Evolutionary conservation across 2,329 filamentous ascomycete species (phyloP).

Genomic region (Botrytis pseudocinerea): DNA sequence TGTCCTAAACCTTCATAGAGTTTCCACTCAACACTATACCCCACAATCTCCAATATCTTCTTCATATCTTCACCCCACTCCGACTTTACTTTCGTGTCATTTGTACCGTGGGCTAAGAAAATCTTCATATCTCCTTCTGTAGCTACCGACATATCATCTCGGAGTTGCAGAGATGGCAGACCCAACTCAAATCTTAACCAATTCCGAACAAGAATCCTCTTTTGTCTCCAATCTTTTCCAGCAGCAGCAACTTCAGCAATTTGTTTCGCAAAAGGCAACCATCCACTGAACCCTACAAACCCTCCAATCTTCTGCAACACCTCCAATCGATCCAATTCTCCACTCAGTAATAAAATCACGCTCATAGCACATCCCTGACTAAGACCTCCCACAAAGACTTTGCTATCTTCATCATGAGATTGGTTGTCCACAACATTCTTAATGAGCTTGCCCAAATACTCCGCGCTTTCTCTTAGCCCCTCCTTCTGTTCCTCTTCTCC

Average conservation of each 20-base stretch:
- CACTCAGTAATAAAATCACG: conserved; percentile 29
- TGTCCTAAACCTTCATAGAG: conserved; percentile 9
- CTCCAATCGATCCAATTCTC: conserved; percentile 21
- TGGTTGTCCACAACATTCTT: conserved; percentile 20
- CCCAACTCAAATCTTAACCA: neutral
- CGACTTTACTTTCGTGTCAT: conserved; percentile 32
- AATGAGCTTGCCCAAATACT: conserved; percentile 28
- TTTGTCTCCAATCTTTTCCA: neutral
- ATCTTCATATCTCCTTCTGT: conserved; percentile 9
- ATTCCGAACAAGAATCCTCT: neutral
- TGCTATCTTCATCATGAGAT: conserved; percentile 1
- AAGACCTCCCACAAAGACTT: conserved; percentile 30
- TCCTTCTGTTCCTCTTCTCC: conserved; percentile 24
- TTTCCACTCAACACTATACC: conserved; percentile 13
- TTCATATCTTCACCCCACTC: conserved; percentile 32
- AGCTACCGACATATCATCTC: neutral
- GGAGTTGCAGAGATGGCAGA: neutral
- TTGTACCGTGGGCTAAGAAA: conserved; percentile 30
- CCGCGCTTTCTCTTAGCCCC: conserved; percentile 26
- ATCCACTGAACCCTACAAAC: conserved; percentile 34
- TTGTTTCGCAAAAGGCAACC: conserved; percentile 34
- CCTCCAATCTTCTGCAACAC: conserved; percentile 22
- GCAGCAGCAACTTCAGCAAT: conserved; percentile 15
- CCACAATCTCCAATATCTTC: neutral
- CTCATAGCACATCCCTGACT: conserved; percentile 35